phyloP scores from a whole-genome alignment of 2,329 filamentous ascomycete genomes.

The Calycina herbarum region DNA sequence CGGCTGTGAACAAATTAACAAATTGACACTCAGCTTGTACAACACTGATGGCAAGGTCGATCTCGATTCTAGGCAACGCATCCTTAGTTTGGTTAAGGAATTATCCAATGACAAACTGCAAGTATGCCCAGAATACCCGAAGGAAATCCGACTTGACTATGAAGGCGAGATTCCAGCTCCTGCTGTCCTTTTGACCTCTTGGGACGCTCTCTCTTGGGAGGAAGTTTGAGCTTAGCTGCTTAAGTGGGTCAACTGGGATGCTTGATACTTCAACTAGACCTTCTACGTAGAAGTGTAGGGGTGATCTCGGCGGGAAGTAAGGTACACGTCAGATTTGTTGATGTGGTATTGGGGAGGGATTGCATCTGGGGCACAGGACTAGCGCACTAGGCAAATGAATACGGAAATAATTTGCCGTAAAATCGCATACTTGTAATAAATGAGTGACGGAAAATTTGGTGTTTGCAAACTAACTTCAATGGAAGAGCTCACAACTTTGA shows the following conservation, averaged over 20 bases:
- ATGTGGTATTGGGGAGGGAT: background rate
- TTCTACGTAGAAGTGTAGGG: no score
- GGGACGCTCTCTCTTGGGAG: no score
- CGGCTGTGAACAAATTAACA: background rate
- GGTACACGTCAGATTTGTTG: no score
- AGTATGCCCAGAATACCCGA: background rate
- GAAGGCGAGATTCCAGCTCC: no score
- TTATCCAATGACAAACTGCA: background rate
- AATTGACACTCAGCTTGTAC: background rate
- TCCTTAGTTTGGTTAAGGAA: background rate
- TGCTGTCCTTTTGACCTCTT: no score
- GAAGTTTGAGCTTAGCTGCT: no score
- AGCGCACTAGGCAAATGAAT: background rate
- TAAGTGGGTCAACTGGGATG: no score
- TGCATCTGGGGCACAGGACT: background rate
- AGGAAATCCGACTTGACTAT: background rate
- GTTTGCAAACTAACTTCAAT: no score
- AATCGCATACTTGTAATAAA: background rate
- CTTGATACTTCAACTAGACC: no score
- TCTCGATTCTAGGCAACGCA: background rate
- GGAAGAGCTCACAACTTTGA: no score
- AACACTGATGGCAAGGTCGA: background rate
- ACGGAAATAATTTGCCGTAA: background rate
- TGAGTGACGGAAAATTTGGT: no score
- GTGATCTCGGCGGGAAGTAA: no score